Evolutionary conservation across 805 yeast genomes (phyloP), one percentile per base, ranked within the genome.

Genomic region (Saturnispora sekii): DNA sequence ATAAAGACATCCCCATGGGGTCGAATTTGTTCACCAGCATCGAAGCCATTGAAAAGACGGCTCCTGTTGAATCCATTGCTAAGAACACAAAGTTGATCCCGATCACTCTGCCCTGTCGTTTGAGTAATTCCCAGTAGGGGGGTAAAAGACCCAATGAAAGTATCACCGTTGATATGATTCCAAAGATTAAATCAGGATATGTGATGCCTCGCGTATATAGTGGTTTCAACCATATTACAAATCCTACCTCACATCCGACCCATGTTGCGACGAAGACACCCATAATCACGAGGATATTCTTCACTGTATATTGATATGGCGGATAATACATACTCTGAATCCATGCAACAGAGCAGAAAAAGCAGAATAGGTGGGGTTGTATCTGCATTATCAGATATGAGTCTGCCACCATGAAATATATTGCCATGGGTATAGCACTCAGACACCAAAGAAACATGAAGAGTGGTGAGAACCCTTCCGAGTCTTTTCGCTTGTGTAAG

Each of bases 401-500:
- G 48, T 77, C 73, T 35, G 76, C 77, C 1, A 80, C 76, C 41
- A 84, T 66, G 55, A 89, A 88, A 61, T 86, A 90, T n/a, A 85
- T 81, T 11, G 82, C 79, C 60, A 89, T 87, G 4, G 96, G 96
- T 1, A 87, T 72, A 7, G 95, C 96, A 44, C 64, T 57, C 52
- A 60, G 60, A 1, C 85, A 77, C 96, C 97, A 90, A n/a, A 87
- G 66, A 50, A 86, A 77, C 84, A 89, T 76, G 90, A 90, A 86
- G 7, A 76, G 26, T 0, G 94, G 89, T 0, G 97, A 96, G n/a
- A 90, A 66, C 0, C 97, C 97, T 12, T 81, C 84, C 45, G 95
- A 82, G 60, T 87, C 79, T 55, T 90, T 88, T 8, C 74, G 73
- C 44, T 71, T 70, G 69, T 76, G 84, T 5, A 62, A 53, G 60